Evolutionary conservation across 2,329 filamentous ascomycete genomes (phyloP).

Genomic region (Metarhizium sp.): DNA sequence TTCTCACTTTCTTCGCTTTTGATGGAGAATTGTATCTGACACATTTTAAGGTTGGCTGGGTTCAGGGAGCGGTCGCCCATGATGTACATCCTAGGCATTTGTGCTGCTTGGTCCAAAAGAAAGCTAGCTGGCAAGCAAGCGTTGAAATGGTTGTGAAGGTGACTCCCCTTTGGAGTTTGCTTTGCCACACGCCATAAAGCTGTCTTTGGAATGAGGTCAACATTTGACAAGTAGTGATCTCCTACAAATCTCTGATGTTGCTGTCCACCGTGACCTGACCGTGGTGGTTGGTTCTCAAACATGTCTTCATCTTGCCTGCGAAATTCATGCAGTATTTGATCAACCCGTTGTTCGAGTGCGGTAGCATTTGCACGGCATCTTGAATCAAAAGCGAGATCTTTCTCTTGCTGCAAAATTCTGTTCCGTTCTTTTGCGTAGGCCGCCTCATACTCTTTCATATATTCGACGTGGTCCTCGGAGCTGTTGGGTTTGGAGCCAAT

Average conservation of each 20-base stretch:
- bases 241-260: conserved; percentile 34
- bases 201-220: conserved; percentile 44
- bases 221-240: conserved; percentile 51
- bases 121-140: conserved; percentile 55
- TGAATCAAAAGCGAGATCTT: conserved; percentile 30
- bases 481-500: neutral
- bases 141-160: conserved; percentile 72
- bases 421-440: neutral
- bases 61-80: conserved; percentile 45
- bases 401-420: conserved; percentile 17
- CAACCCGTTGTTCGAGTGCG: conserved; percentile 24
- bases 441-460: neutral
- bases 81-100: conserved; percentile 59
- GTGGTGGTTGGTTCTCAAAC: conserved; percentile 18
- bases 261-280: conserved; percentile 32
- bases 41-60: conserved; percentile 31
- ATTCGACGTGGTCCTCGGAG: neutral
- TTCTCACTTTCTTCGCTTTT: conserved; percentile 25
- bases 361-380: conserved; percentile 22
- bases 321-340: conserved; percentile 30
- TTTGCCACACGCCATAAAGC: conserved; percentile 46
- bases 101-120: conserved; percentile 45
- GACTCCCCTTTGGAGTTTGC: conserved; percentile 59
- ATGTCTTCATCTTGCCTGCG: conserved; percentile 27
- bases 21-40: conserved; percentile 56